Evolutionary conservation across 1,284 basidiomycete genomes (phyloP), one percentile per base, ranked within the genome.

Genomic region (Naganishia liquefaciens): DNA sequence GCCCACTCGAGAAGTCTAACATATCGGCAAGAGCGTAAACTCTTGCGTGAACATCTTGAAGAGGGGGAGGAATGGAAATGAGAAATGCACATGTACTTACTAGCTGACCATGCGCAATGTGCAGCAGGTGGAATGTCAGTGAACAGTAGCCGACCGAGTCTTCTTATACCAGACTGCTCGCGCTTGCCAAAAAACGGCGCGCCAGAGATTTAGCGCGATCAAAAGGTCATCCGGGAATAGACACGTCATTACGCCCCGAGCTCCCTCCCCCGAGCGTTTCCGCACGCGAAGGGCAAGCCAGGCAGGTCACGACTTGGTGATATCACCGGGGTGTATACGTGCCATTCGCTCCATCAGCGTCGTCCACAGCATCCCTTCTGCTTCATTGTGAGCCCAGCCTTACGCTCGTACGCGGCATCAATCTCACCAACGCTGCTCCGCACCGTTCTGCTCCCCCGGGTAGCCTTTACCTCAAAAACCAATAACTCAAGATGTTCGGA

Each of bases 401-500:
- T 9, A 37, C n/a, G 30, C 27, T 28, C 17, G 23, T 4, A 28
- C 15, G 2, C 43, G 19, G 23, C 43, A 23, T 17, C 9, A n/a
- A 49, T 25, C 47, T 49, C 47, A 23, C 21, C 21, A 17, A 27
- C 19, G 28, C 51, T 51, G 7, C 33, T 39, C 9, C 39, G 23
- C 54, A 23, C 5, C 54, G 27, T 33, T 39, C 28, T 60, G n/a
- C n/a, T n/a, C n/a, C 28, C 28, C 28, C 42, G 33, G 30, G 42
- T 39, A 33, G 51, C 39, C 27, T 58, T 37, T 43, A 65, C 15
- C 43, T 27, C 17, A 30, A 25, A 54, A 54, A 57, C 28, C 50
- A 28, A 42, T 33, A 21, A 30, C n/a, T 50, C 62, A 69, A 64
- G 37, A 76, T 77, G 75, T 77, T 77, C 73, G 75, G 75, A 70